phyloP scores from a whole-genome alignment of 208 protist species.

The Vickermania spadyakhi region DNA sequence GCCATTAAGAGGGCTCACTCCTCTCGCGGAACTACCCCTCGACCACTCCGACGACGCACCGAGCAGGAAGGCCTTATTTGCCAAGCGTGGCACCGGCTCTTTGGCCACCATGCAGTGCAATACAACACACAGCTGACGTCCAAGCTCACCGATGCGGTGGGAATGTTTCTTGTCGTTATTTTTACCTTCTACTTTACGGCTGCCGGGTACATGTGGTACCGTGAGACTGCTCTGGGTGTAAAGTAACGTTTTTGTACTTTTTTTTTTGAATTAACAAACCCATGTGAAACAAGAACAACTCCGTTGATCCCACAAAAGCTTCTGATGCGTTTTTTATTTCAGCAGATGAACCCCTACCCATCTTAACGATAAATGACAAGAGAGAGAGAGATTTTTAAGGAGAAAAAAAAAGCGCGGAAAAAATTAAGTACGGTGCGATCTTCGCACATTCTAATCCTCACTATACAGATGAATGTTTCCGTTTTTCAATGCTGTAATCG shows the following conservation, averaged over 20 bases:
- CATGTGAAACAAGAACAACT: background rate
- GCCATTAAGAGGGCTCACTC: constrained; percentile 42
- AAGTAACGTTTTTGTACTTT: constrained; percentile 6
- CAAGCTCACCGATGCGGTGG: constrained; percentile 18
- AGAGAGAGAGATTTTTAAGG: no score
- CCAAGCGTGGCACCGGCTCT: constrained; percentile 6
- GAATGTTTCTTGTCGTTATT: constrained; percentile 22
- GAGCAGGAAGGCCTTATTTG: constrained; percentile 1
- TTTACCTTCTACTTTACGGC: constrained; percentile 32
- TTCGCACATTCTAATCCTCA: no score
- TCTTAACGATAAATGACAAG: no score
- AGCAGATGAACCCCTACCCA: no score
- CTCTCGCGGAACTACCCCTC: background rate
- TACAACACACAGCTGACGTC: constrained; percentile 4
- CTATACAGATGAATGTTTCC: no score
- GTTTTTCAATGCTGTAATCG: no score
- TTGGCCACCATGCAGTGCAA: background rate
- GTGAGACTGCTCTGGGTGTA: constrained; percentile 6
- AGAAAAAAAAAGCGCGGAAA: no score
- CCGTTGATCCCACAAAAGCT: background rate
- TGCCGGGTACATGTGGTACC: constrained; percentile 20
- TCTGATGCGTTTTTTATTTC: background rate
- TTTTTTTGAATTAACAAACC: background rate
- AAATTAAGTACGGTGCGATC: no score
- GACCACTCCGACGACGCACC: background rate